Evolutionary conservation across 306 rosid genomes (phyloP).

Genomic region (barrel medic (Medicago truncatula)): MtrunA17r5.0-ANR NC_053045.1:10226501-10227000

Average conservation of each 20-base stretch:
- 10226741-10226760: constrained; percentile 83
- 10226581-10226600: too few relatives aligned
- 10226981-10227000: constrained; percentile 29
- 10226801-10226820: constrained; percentile 95
- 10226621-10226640: too few relatives aligned
- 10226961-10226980: constrained; percentile 25
- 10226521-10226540: too few relatives aligned
- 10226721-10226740: constrained; percentile 70
- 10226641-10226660: too few relatives aligned
- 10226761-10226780: constrained; percentile 93
- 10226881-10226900: constrained; percentile 71
- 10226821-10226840: constrained; percentile 94
- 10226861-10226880: constrained; percentile 88
- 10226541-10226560: too few relatives aligned
- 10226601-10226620: too few relatives aligned
- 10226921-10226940: constrained; percentile 86
- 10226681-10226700: constrained; percentile 53
- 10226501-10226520: too few relatives aligned
- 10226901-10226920: constrained; percentile 90
- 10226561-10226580: too few relatives aligned
- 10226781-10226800: constrained; percentile 94
- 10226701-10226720: constrained; percentile 63
- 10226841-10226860: constrained; percentile 88
- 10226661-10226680: neutral
- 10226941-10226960: constrained; percentile 52